phyloP scores from a whole-genome alignment of 164 flowering plant genomes.

The Tetracentron sinense region DNA sequence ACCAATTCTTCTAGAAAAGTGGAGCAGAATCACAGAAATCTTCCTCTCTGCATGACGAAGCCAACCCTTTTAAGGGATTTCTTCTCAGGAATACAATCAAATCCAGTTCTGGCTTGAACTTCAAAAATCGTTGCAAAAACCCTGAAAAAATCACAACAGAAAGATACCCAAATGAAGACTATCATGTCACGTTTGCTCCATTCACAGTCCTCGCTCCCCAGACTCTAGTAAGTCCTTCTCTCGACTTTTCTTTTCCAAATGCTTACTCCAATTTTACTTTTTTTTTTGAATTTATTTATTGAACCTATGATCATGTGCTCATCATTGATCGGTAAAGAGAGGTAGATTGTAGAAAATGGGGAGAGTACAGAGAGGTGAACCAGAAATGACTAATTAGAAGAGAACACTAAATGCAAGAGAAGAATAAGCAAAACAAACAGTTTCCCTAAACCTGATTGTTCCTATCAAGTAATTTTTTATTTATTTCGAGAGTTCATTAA shows the following conservation, averaged over 20 bases:
- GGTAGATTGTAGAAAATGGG: background rate
- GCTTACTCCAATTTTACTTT: background rate
- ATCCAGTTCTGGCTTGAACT: background rate
- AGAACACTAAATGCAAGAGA: too few relatives aligned
- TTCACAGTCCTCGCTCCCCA: conserved; percentile 16
- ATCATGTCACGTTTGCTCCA: conserved; percentile 24
- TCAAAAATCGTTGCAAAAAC: too few relatives aligned
- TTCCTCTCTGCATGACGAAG: background rate
- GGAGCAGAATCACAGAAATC: background rate
- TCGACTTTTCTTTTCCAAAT: background rate
- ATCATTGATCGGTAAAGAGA: too few relatives aligned
- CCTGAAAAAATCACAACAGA: background rate
- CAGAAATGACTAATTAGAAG: background rate
- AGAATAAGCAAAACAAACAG: too few relatives aligned
- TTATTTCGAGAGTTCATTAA: too few relatives aligned
- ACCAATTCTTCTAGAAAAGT: background rate
- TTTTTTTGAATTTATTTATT: conserved; percentile 2
- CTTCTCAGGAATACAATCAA: background rate
- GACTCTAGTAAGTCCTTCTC: conserved; percentile 25
- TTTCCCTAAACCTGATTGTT: too few relatives aligned
- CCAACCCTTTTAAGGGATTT: background rate
- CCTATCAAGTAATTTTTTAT: too few relatives aligned
- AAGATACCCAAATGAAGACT: background rate
- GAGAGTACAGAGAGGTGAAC: background rate
- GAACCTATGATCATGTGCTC: background rate